Percentiles rank a stretch among this genome's conserved stretches.
These are phyloP conservation scores for Polygonum maritimum DNA, from an alignment of 148 eudicot genomes.

Conservation along the genomic window DNA sequence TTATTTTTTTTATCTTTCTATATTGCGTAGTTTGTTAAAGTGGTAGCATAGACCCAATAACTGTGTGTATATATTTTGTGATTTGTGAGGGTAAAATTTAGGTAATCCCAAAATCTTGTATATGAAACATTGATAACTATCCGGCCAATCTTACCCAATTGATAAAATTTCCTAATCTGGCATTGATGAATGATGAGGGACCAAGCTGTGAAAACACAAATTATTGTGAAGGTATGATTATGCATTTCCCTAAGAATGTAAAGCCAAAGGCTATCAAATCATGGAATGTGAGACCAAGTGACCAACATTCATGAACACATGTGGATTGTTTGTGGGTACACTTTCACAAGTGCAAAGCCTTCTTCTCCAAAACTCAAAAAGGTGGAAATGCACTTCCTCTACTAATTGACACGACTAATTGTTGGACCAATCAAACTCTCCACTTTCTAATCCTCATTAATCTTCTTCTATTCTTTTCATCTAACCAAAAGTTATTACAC, in stretches of 20 bases:
- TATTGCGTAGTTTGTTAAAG: too few species aligned
- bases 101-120: too few species aligned
- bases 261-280: background rate
- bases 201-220: too few species aligned
- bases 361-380: constrained; percentile 2
- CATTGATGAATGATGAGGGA: too few species aligned
- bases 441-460: background rate
- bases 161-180: too few species aligned
- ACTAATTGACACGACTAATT: background rate
- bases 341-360: background rate
- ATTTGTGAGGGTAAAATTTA: too few species aligned
- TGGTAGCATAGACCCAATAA: too few species aligned
- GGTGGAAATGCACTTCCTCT: background rate
- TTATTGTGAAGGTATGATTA: background rate
- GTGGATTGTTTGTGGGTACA: background rate
- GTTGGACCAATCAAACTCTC: background rate
- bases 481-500: background rate
- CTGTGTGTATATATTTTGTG: too few species aligned
- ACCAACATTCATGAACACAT: background rate
- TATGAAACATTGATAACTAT: too few species aligned
- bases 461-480: background rate
- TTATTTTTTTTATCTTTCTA: too few species aligned
- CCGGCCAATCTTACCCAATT: too few species aligned
- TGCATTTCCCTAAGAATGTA: background rate
- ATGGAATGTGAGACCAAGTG: background rate